phyloP scores from a whole-genome alignment of 2,329 filamentous ascomycete genomes.

The Didymella keratinophila region DNA sequence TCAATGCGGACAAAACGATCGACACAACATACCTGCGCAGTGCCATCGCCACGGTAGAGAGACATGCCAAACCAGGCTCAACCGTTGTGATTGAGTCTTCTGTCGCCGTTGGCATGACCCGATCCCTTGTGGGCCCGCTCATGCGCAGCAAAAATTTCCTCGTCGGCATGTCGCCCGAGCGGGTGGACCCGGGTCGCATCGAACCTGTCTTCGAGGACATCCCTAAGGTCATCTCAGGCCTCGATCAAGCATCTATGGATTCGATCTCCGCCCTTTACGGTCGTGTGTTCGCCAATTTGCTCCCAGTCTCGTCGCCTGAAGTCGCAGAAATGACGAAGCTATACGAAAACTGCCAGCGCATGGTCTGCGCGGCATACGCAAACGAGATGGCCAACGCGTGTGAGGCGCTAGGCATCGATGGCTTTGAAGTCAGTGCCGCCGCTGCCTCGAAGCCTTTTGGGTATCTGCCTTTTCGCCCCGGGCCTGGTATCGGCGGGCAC shows the following conservation, averaged over 20 bases:
- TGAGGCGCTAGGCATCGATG: conserved; percentile 55
- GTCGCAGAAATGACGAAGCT: not conserved
- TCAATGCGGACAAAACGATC: conserved; percentile 57
- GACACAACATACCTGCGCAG: conserved; percentile 44
- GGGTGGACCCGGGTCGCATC: not conserved
- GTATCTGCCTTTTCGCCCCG: conserved; percentile 58
- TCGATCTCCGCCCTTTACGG: not conserved
- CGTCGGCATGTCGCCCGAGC: not conserved
- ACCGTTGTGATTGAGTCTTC: not conserved
- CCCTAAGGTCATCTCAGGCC: not conserved
- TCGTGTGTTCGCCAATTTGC: not conserved
- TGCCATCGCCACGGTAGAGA: not conserved
- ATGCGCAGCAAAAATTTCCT: not conserved
- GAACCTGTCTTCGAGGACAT: not conserved
- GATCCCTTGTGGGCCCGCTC: not conserved
- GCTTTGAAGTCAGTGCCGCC: conserved; percentile 60
- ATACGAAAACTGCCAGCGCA: not conserved
- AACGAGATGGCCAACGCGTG: conserved; percentile 47
- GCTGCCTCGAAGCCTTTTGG: conserved; percentile 56
- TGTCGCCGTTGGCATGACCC: not conserved
- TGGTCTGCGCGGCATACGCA: not conserved
- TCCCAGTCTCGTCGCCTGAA: not conserved
- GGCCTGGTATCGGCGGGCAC: conserved; percentile 63
- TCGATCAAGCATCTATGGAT: not conserved
- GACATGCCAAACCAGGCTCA: not conserved